A percentile compares a stretch with the other conserved stretches of the same genome.
Conservation (phyloP, 108 stramenopile species). For the Skeletonema costatum region DNA sequence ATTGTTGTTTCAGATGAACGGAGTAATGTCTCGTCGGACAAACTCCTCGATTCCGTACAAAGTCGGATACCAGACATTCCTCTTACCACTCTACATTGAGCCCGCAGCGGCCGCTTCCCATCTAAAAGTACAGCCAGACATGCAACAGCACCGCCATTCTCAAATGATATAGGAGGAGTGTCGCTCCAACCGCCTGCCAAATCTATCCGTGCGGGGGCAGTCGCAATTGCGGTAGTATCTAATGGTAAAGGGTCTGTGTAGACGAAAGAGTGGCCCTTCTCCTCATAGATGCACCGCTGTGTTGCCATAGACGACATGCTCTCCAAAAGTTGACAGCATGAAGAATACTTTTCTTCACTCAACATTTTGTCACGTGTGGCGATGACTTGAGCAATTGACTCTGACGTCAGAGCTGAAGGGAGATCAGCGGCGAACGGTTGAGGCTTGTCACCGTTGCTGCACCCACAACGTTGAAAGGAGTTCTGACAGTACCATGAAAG, state of each 20-base stretch:
- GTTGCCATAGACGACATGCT: slow-evolving; percentile 43
- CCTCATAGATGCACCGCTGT: slow-evolving; percentile 48
- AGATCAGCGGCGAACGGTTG: background rate
- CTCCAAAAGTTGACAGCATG: slow-evolving; percentile 40
- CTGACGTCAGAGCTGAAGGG: background rate
- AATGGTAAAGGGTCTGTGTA: slow-evolving; percentile 16
- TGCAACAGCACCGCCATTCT: slow-evolving; percentile 75
- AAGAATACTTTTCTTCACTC: background rate
- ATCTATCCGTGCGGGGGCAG: slow-evolving; percentile 80
- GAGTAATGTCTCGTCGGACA: slow-evolving; percentile 29
- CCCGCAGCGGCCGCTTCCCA: slow-evolving; percentile 61
- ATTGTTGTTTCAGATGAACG: slow-evolving; percentile 29
- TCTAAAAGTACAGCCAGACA: slow-evolving; percentile 74
- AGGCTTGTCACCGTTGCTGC: background rate
- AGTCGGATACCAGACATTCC: slow-evolving; percentile 52
- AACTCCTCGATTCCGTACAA: slow-evolving; percentile 57
- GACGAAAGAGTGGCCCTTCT: background rate
- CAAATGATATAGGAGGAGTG: slow-evolving; percentile 86
- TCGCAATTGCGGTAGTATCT: slow-evolving; percentile 55
- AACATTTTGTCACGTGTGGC: background rate
- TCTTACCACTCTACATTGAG: slow-evolving; percentile 54
- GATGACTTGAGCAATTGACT: background rate
- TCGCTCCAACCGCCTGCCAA: slow-evolving; percentile 90
- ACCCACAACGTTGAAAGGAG: background rate
- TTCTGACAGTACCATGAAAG: slow-evolving; percentile 47